A percentile compares a stretch with the other conserved stretches of the same genome.
Evolutionary conservation across 1,284 basidiomycete genomes (phyloP).

Genomic region (Moesziomyces globuligerus): DNA sequence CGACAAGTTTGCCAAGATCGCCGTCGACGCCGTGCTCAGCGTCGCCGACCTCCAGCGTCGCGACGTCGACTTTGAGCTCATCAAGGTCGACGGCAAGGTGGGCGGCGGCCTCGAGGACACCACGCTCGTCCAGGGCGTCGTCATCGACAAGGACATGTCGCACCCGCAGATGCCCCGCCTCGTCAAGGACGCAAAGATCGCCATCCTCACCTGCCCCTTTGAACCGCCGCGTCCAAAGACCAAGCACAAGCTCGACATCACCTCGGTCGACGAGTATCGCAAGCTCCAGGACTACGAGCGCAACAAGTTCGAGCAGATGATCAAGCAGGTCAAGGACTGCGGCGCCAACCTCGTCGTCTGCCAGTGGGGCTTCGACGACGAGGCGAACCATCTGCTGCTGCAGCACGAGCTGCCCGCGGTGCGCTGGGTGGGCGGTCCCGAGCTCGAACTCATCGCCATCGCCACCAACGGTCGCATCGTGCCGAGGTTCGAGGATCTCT

Average conservation of each 20-base stretch:
- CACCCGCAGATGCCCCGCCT: slow-evolving; percentile 95
- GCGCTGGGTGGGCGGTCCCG: slow-evolving; percentile 97
- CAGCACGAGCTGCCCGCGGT: slow-evolving; percentile 98
- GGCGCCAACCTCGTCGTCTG: slow-evolving; percentile 98
- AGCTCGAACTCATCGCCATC: slow-evolving; percentile 99
- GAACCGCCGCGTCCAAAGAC: slow-evolving; percentile 99
- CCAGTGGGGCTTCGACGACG: slow-evolving; percentile 99
- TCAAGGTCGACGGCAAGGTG: slow-evolving; percentile 99
- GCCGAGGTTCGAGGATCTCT: slow-evolving; percentile 94
- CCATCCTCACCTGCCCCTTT: slow-evolving; percentile 98
- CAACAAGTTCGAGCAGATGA: slow-evolving; percentile 96
- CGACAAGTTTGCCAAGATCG: slow-evolving; percentile 94
- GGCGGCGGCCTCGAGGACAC: slow-evolving; percentile 96
- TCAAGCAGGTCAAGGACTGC: slow-evolving; percentile 94
- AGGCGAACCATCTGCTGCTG: slow-evolving; percentile 97
- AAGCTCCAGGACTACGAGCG: slow-evolving; percentile 94
- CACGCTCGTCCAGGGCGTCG: slow-evolving; percentile 89
- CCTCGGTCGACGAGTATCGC: slow-evolving; percentile 96
- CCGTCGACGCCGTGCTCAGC: slow-evolving; percentile 92
- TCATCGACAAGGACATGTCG: slow-evolving; percentile 99
- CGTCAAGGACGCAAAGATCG: slow-evolving; percentile 88
- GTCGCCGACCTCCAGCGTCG: slow-evolving; percentile 94
- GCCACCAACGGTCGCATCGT: slow-evolving; percentile 98
- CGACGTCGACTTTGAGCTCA: slow-evolving; percentile 97
- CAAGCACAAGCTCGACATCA: slow-evolving; percentile 98